A percentile compares a stretch with the other conserved stretches of the same genome.
These are phyloP conservation scores for Neoscytalidium dimidiatum DNA, from an alignment of 2,329 filamentous ascomycete species.

Conservation along the genomic window DNA sequence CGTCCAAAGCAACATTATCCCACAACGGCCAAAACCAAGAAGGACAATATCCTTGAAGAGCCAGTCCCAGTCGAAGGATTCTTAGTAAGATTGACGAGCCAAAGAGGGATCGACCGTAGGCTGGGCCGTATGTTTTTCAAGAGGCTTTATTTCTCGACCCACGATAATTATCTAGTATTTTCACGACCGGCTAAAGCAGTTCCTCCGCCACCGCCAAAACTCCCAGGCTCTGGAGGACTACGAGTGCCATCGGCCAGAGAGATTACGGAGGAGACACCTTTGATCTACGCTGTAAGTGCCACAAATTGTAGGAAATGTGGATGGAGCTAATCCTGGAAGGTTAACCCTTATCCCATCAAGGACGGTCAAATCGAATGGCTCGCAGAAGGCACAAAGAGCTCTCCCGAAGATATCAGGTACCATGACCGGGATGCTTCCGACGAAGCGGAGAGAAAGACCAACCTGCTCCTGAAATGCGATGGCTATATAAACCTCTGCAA, in stretches of 20 bases:
- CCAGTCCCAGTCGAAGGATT: slow-evolving; percentile 67
- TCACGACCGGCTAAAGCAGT: slow-evolving; percentile 59
- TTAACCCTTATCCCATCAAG: slow-evolving; percentile 62
- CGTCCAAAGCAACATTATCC: slow-evolving; percentile 67
- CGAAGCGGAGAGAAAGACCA: slow-evolving; percentile 59
- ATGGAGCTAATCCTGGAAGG: not conserved
- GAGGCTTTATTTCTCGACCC: slow-evolving; percentile 64
- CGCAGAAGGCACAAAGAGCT: slow-evolving; percentile 40
- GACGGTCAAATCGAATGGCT: slow-evolving; percentile 60
- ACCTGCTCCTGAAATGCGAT: slow-evolving; percentile 61
- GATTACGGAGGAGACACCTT: slow-evolving; percentile 58
- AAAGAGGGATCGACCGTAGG: slow-evolving; percentile 59
- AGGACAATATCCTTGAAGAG: slow-evolving; percentile 49
- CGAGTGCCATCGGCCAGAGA: slow-evolving; percentile 56
- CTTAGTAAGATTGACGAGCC: slow-evolving; percentile 64
- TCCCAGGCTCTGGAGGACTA: slow-evolving; percentile 45
- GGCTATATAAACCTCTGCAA: slow-evolving; percentile 64
- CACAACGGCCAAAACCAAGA: slow-evolving; percentile 45
- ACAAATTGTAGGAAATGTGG: not conserved
- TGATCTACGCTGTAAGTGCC: slow-evolving; percentile 54
- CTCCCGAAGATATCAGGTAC: slow-evolving; percentile 46
- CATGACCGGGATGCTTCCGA: slow-evolving; percentile 62
- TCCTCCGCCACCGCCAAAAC: slow-evolving; percentile 59
- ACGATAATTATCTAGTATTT: slow-evolving; percentile 66
- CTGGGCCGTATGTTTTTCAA: slow-evolving; percentile 66